Evolutionary conservation across 495 filamentous ascomycete species (phyloP).

Genomic region (Penicillium roqueforti): DNA sequence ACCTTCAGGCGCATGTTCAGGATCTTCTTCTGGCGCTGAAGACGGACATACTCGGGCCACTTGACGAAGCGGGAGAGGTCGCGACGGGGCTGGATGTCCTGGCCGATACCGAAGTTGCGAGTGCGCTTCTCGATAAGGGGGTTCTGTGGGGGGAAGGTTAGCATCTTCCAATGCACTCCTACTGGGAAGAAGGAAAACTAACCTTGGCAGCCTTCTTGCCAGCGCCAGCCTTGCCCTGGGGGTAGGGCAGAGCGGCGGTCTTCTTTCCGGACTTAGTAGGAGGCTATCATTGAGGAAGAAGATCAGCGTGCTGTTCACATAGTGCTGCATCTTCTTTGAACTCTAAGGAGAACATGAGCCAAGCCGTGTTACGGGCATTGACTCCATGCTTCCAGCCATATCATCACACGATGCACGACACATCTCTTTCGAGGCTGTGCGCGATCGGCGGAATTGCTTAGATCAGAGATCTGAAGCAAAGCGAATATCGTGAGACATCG

Average conservation of each 20-base stretch:
- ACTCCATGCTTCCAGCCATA: slow-evolving; percentile 74
- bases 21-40: slow-evolving; percentile 99
- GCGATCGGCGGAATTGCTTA: slow-evolving; percentile 42
- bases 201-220: slow-evolving; percentile 96
- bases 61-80: slow-evolving; percentile 99
- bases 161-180: slow-evolving; percentile 16
- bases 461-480: slow-evolving; percentile 34
- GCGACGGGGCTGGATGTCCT: slow-evolving; percentile 96
- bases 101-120: slow-evolving; percentile 98
- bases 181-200: slow-evolving; percentile 35
- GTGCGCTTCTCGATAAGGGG: slow-evolving; percentile 97
- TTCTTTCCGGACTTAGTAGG: slow-evolving; percentile 87
- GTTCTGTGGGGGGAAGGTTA: slow-evolving; percentile 59
- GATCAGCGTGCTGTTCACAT: slow-evolving; percentile 84
- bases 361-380: slow-evolving; percentile 55
- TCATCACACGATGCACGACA: slow-evolving; percentile 57
- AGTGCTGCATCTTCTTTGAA: slow-evolving; percentile 74
- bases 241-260: slow-evolving; percentile 92
- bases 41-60: slow-evolving; percentile 98
- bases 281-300: slow-evolving; percentile 99
- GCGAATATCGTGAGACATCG: slow-evolving; percentile 36
- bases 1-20: slow-evolving; percentile 98
- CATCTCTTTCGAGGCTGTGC: slow-evolving; percentile 35
- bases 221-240: slow-evolving; percentile 80
- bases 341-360: slow-evolving; percentile 78